Evolutionary conservation across 192 early-diverging fungal genomes (phyloP).

Genomic region (Coemansia guatemalensis): DNA sequence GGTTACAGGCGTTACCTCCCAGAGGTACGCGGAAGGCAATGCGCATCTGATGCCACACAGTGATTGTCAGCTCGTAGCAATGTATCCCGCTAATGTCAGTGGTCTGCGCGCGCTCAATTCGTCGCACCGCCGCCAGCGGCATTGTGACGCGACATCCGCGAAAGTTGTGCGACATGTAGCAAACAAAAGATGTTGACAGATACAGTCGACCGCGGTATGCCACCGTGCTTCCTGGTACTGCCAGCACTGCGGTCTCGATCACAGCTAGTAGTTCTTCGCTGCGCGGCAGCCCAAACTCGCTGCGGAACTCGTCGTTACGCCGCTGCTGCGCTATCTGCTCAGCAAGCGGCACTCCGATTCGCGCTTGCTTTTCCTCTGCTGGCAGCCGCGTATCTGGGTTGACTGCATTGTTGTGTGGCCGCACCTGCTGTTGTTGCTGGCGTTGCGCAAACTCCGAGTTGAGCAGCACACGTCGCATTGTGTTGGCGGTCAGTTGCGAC

Average conservation of each 20-base stretch:
- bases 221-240: slow-evolving; percentile 35
- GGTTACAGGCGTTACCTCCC: slow-evolving; percentile 66
- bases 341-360: slow-evolving; percentile 35
- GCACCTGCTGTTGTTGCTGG: slow-evolving; percentile 13
- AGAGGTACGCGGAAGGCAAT: slow-evolving; percentile 80
- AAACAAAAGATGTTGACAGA: slow-evolving; percentile 85
- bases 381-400: slow-evolving; percentile 26
- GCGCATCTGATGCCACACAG: slow-evolving; percentile 89
- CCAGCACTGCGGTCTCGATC: slow-evolving; percentile 56
- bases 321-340: slow-evolving; percentile 74
- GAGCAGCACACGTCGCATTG: slow-evolving; percentile 86
- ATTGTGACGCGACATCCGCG: slow-evolving; percentile 74
- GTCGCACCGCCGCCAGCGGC: slow-evolving; percentile 86
- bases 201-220: slow-evolving; percentile 71
- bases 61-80: slow-evolving; percentile 73
- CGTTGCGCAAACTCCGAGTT: slow-evolving; percentile 60
- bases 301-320: slow-evolving; percentile 72
- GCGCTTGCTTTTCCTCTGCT: background rate
- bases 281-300: slow-evolving; percentile 74
- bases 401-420: slow-evolving; percentile 3
- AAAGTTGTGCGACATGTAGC: slow-evolving; percentile 71
- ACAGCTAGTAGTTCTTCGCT: slow-evolving; percentile 69
- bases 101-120: slow-evolving; percentile 85
- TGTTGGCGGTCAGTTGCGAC: slow-evolving; percentile 83
- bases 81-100: slow-evolving; percentile 37